Conservation (phyloP, 2,329 filamentous ascomycete genomes). For the Tolypocladium ovalisporum region DNA sequence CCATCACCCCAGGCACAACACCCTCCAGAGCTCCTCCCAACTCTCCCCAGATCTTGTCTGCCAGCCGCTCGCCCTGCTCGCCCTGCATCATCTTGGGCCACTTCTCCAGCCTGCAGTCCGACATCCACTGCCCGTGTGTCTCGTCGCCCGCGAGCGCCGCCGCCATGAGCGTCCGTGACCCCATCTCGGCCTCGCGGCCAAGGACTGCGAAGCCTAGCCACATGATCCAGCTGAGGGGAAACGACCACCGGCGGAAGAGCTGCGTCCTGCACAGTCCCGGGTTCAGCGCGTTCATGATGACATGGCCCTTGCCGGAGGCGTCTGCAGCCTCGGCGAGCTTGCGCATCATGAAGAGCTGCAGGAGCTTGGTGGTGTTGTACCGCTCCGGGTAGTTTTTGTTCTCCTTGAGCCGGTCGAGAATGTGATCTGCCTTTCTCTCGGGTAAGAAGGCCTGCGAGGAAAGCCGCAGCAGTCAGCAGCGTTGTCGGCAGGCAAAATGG, state of each 20-base stretch:
- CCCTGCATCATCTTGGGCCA: conserved; percentile 16
- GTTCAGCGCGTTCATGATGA: conserved; percentile 27
- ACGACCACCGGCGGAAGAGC: conserved; percentile 22
- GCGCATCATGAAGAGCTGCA: conserved; percentile 16
- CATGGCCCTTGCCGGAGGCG: conserved; percentile 16
- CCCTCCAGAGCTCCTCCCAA: conserved; percentile 28
- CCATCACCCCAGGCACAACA: conserved; percentile 26
- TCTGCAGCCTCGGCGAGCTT: conserved; percentile 22
- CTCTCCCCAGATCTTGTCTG: conserved; percentile 29
- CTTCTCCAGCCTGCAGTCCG: conserved; percentile 16
- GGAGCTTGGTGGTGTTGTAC: conserved; percentile 19
- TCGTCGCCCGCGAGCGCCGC: conserved; percentile 25
- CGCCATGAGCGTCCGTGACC: conserved; percentile 25
- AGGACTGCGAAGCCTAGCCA: conserved; percentile 10
- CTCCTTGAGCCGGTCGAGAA: conserved; percentile 22
- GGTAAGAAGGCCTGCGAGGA: conserved; percentile 18
- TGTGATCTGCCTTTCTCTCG: conserved; percentile 16
- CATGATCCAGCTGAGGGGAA: conserved; percentile 14
- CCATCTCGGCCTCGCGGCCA: conserved; percentile 26
- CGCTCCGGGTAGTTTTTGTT: conserved; percentile 10
- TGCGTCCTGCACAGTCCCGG: conserved; percentile 30
- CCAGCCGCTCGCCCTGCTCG: conserved; percentile 22
- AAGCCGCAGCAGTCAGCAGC: neutral
- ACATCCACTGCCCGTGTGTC: conserved; percentile 30
- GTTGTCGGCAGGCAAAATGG: neutral